Conservation (phyloP, 2,329 filamentous ascomycete species). For the Pyrenophora teres region DNA sequence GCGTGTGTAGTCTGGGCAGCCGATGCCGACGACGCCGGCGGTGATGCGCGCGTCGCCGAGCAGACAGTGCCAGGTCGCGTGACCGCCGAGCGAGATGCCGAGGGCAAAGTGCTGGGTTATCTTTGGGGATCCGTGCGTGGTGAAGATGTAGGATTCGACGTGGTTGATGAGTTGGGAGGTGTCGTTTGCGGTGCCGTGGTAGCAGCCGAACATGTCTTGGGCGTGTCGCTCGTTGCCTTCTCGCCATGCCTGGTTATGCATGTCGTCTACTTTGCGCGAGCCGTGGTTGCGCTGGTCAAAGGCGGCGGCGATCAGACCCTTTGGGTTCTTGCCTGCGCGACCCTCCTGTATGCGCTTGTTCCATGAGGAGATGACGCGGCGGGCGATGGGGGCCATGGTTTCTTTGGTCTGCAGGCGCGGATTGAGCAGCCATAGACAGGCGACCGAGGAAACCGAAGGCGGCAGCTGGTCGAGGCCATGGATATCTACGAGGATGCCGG, state of each 20-base stretch:
- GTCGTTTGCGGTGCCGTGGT: conserved; percentile 75
- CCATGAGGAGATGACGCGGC: conserved; percentile 71
- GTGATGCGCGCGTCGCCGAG: conserved; percentile 78
- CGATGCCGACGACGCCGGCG: conserved; percentile 80
- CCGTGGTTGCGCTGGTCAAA: conserved; percentile 97
- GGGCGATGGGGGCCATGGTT: conserved; percentile 76
- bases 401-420: conserved; percentile 72
- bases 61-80: conserved; percentile 82
- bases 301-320: conserved; percentile 76
- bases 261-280: conserved; percentile 66
- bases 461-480: conserved; percentile 80
- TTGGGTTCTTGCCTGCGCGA: conserved; percentile 33
- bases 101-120: conserved; percentile 72
- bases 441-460: conserved; percentile 59
- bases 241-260: conserved; percentile 79
- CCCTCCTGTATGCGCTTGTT: conserved; percentile 53
- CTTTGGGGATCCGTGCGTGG: conserved; percentile 47
- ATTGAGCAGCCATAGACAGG: conserved; percentile 91
- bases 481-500: conserved; percentile 77
- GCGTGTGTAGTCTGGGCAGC: conserved; percentile 84
- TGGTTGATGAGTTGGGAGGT: conserved; percentile 76
- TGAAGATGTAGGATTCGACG: conserved; percentile 75
- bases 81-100: conserved; percentile 85
- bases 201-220: conserved; percentile 85
- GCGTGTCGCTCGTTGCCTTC: conserved; percentile 80